Percentiles rank a stretch among this genome's conserved stretches.
These are phyloP conservation scores for Mallotus repandus DNA, from an alignment of 441 rosid species.

Conservation along the genomic window DNA sequence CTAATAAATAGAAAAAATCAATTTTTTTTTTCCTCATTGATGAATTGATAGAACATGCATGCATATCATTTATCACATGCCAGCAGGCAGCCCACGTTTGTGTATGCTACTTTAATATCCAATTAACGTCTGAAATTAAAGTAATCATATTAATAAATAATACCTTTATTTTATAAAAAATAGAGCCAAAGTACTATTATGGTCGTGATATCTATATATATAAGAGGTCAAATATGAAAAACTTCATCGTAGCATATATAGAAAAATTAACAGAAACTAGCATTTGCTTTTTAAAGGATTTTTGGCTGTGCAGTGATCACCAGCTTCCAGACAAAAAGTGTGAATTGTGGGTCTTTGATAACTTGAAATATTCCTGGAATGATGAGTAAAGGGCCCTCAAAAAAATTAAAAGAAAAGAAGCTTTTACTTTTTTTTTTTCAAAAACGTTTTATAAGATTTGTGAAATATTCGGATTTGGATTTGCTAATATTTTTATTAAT, in stretches of 20 bases:
- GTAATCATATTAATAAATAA: no score
- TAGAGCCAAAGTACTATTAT: neutral
- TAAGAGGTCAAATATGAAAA: no score
- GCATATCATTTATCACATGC: neutral
- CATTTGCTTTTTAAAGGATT: constrained; percentile 13
- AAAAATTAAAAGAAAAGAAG: constrained; percentile 7
- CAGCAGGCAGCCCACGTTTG: neutral
- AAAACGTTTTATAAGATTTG: no score
- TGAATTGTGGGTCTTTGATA: constrained; percentile 35
- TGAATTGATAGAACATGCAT: no score
- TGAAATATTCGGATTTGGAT: no score
- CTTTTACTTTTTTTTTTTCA: neutral
- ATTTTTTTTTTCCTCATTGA: no score
- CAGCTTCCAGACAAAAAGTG: constrained; percentile 47
- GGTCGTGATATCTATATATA: neutral
- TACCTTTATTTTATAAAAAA: neutral
- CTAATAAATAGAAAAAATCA: no score
- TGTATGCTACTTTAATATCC: neutral
- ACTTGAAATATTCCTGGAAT: constrained; percentile 43
- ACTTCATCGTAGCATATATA: neutral
- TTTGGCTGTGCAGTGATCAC: constrained; percentile 32
- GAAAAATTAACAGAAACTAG: constrained; percentile 23
- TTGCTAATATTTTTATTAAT: no score
- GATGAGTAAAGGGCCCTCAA: constrained; percentile 34
- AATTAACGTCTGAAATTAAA: no score